phyloP scores from a whole-genome alignment of 805 yeast genomes.

The Yueomyces sp. region DNA sequence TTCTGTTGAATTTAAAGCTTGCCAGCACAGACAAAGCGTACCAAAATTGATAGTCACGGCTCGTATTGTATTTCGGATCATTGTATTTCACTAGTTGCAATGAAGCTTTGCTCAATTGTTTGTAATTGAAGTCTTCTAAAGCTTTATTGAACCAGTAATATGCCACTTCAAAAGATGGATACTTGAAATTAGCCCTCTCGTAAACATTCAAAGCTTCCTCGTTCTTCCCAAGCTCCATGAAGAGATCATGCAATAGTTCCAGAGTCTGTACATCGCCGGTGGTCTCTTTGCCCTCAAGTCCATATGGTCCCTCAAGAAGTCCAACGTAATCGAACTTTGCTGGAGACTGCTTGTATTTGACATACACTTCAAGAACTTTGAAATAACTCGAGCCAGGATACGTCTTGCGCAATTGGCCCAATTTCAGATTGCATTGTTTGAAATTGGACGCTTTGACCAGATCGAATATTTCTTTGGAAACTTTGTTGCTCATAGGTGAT shows the following conservation, averaged over 20 bases:
- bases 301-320: slow-evolving; percentile 14
- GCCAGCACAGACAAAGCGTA: slow-evolving; percentile 34
- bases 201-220: slow-evolving; percentile 35
- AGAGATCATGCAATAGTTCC: slow-evolving; percentile 33
- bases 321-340: slow-evolving; percentile 20
- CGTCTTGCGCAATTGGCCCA: slow-evolving; percentile 32
- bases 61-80: slow-evolving; percentile 3
- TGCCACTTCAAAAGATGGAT: slow-evolving; percentile 35
- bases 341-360: slow-evolving; percentile 18
- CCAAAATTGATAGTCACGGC: slow-evolving; percentile 34
- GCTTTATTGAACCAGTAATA: slow-evolving; percentile 47
- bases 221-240: slow-evolving; percentile 25
- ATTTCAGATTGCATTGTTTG: slow-evolving; percentile 33
- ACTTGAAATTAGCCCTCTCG: slow-evolving; percentile 45
- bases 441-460: slow-evolving; percentile 43
- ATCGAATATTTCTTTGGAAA: slow-evolving; percentile 19
- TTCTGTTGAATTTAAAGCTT: slow-evolving; percentile 30
- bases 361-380: slow-evolving; percentile 23
- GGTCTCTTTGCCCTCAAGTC: slow-evolving; percentile 10
- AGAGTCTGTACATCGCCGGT: slow-evolving; percentile 41
- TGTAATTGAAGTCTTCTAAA: slow-evolving; percentile 32
- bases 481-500: background rate
- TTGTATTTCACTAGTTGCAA: slow-evolving; percentile 24
- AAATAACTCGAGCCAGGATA: slow-evolving; percentile 46
- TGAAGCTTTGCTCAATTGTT: slow-evolving; percentile 42